Base-by-base conservation (phyloP, 352 stramenopile genomes). In the Globisporangium barbulae region DNA sequence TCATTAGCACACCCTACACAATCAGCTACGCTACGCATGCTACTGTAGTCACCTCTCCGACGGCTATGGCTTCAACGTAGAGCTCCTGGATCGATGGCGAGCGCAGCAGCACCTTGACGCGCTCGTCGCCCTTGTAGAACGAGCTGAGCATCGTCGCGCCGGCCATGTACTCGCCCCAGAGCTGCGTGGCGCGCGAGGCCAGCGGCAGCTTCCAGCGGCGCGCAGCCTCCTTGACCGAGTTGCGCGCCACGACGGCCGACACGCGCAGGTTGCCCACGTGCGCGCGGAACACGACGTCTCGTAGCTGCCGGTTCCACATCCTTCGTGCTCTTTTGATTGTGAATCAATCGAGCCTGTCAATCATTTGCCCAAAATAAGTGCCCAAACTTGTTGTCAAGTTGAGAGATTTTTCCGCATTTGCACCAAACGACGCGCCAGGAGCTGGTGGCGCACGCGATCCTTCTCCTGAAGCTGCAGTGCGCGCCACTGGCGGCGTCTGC, bases 91-190 rank as follows among this genome's bases (percentile, higher is more conserved):
- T 81, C 59, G 72, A 69, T n/a, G 75, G 71, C 53, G 81, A 85
- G 30, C 76, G 85, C 42, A 95, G 70, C 54, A 78, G 73, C 73
- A 88, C 64, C 62, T 93, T 91, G 62, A 96, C 72, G 53, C 87
- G 87, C 71, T 96, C 87, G 61, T 96, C 83, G 60, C 83, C 82
- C 64, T 96, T 96, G 67, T 84, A 94, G 67, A 96, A 92, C 5
- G 87, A 85, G 71, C 84, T 90, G n/a, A 94, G 67, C 87, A 96
- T 96, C 55, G 73, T 73, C 12, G 81, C 90, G 49, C 85, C 87
- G 6, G 75, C 83, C 87, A 96, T 96, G 72, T 96, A 96, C 67
- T 96, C 85, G n/a, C 72, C 83, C 87, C 87, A 96, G 41, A 92
- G 59, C 30, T 77, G 85, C 44, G 76, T 85, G 10, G 81, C 62